A percentile compares a stretch with the other conserved stretches of the same genome.
Evolutionary conservation across 495 filamentous ascomycete genomes (phyloP).

Genomic region (Xylaria palmicola): DNA sequence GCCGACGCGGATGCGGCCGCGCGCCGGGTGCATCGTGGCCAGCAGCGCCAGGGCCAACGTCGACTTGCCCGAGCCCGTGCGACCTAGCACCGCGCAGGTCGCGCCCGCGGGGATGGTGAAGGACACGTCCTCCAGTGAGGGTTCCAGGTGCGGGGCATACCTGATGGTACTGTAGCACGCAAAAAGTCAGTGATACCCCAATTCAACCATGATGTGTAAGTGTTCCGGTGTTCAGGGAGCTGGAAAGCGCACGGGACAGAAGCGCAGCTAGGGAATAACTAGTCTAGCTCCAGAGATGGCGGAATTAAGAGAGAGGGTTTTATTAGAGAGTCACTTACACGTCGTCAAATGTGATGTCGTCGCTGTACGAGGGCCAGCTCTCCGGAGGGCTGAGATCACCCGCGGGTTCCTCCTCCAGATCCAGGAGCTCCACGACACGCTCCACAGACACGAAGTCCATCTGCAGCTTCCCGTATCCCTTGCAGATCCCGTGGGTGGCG

Average conservation of each 20-base stretch:
- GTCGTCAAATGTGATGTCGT: slow-evolving; percentile 71
- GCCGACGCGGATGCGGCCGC: slow-evolving; percentile 55
- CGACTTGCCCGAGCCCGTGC: slow-evolving; percentile 64
- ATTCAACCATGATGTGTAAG: background rate
- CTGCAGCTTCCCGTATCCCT: slow-evolving; percentile 74
- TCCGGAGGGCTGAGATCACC: slow-evolving; percentile 67
- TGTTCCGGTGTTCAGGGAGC: no score
- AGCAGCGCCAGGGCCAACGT: slow-evolving; percentile 59
- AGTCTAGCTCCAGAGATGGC: background rate
- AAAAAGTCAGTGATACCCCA: background rate
- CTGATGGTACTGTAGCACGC: slow-evolving; percentile 51
- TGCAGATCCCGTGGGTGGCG: slow-evolving; percentile 70
- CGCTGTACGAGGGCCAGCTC: slow-evolving; percentile 67
- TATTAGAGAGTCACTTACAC: slow-evolving; percentile 40
- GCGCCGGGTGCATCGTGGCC: slow-evolving; percentile 46
- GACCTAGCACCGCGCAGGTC: slow-evolving; percentile 64
- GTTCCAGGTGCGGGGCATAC: slow-evolving; percentile 73
- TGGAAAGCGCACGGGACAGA: no score
- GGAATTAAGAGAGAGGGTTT: background rate
- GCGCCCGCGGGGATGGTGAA: slow-evolving; percentile 71
- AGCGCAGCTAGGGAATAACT: no score
- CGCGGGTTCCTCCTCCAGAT: slow-evolving; percentile 68
- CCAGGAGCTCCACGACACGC: slow-evolving; percentile 72
- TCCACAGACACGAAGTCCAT: slow-evolving; percentile 91
- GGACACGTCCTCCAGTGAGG: slow-evolving; percentile 61